Percentiles rank a stretch among this genome's conserved stretches.
phyloP scores from a whole-genome alignment of 495 filamentous ascomycete species.

The Xylaria intraflava region DNA sequence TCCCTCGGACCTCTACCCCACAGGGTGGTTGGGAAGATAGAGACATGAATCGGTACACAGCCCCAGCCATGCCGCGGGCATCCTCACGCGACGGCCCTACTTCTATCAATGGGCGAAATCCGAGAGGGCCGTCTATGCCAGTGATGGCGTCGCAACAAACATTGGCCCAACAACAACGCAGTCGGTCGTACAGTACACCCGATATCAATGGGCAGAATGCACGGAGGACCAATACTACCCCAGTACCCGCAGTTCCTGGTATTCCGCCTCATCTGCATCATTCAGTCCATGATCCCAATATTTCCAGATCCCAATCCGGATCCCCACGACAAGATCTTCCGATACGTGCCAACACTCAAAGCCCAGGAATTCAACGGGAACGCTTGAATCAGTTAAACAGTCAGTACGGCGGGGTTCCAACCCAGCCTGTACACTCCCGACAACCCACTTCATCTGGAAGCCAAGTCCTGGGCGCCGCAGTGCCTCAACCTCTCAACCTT shows the following conservation, averaged over 20 bases:
- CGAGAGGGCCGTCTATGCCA: conserved; percentile 75
- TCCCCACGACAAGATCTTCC: conserved; percentile 48
- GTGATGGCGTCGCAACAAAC: conserved; percentile 57
- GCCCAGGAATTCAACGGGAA: conserved; percentile 43
- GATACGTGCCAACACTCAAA: conserved; percentile 46
- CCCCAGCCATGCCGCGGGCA: conserved; percentile 73
- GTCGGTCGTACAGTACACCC: conserved; percentile 56
- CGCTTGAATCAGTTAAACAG: conserved; percentile 28
- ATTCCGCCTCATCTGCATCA: conserved; percentile 50
- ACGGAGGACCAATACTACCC: conserved; percentile 25
- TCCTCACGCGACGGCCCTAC: conserved; percentile 70
- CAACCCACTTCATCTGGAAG: conserved; percentile 31
- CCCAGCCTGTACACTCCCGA: conserved; percentile 41
- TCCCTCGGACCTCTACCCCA: conserved; percentile 66
- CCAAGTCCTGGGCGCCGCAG: background rate
- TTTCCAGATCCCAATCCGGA: conserved; percentile 47
- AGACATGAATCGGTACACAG: conserved; percentile 73
- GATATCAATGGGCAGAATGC: conserved; percentile 49
- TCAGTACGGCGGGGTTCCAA: conserved; percentile 33
- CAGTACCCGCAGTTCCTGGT: conserved; percentile 49
- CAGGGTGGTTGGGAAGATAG: conserved; percentile 57
- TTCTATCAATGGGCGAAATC: conserved; percentile 55
- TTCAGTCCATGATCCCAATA: conserved; percentile 45
- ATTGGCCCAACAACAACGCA: conserved; percentile 51
- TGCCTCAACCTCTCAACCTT: conserved; percentile 25